These are phyloP conservation scores for Protomyces inouyei DNA, from an alignment of 1,139 yeast genomes.

Conservation along the genomic window DNA sequence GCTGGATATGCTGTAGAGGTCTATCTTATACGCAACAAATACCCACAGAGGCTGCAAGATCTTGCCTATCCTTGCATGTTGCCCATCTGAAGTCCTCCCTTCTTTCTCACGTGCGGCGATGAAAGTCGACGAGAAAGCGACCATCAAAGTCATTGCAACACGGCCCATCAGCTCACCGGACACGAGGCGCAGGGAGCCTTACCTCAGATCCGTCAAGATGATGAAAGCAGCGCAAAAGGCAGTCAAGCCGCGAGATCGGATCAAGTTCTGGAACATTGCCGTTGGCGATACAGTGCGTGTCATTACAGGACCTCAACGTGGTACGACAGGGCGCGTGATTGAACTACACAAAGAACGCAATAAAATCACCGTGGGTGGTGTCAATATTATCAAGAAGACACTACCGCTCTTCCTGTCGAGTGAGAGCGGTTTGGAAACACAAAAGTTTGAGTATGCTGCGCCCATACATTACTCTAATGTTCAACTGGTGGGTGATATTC, in stretches of 20 bases:
- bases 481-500: slow-evolving; percentile 28
- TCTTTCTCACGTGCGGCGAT: not conserved
- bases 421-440: not conserved
- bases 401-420: slow-evolving; percentile 13
- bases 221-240: not conserved
- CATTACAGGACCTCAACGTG: slow-evolving; percentile 25
- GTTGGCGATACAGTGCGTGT: slow-evolving; percentile 28
- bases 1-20: too few relatives aligned
- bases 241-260: slow-evolving; percentile 21
- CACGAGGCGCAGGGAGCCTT: not conserved
- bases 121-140: not conserved
- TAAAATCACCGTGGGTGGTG: slow-evolving; percentile 27
- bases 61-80: not conserved
- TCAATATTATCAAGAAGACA: slow-evolving; percentile 25
- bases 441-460: slow-evolving; percentile 18
- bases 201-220: not conserved
- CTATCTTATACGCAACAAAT: too few relatives aligned
- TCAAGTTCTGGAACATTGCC: slow-evolving; percentile 29
- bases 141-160: not conserved
- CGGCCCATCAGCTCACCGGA: too few relatives aligned
- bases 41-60: not conserved
- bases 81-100: not conserved
- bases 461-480: slow-evolving; percentile 29
- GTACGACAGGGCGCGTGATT: slow-evolving; percentile 25
- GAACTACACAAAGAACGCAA: slow-evolving; percentile 24